A percentile compares a stretch with the other conserved stretches of the same genome.
These are phyloP conservation scores for Saturnispora kantuleensis DNA, from an alignment of 805 yeast genomes.

Conservation along the genomic window DNA sequence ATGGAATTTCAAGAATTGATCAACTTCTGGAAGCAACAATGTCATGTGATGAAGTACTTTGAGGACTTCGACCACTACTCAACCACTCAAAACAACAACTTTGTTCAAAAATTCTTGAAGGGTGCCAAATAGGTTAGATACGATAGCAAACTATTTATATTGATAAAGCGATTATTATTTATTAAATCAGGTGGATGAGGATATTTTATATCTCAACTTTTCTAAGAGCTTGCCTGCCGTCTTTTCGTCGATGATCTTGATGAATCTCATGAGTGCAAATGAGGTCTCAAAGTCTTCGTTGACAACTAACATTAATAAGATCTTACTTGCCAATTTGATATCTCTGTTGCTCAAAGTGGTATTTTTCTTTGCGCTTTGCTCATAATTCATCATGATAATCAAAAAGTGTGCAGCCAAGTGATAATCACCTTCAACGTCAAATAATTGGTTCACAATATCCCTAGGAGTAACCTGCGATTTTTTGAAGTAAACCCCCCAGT, in stretches of 20 bases:
- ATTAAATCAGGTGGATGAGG: background rate
- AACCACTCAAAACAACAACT: constrained; percentile 46
- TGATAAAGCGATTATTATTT: constrained; percentile 1
- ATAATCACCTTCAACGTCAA: constrained; percentile 29
- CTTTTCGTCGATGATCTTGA: constrained; percentile 36
- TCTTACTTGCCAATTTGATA: constrained; percentile 31
- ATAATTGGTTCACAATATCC: constrained; percentile 32
- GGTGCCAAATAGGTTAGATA: constrained; percentile 31
- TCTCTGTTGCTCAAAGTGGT: constrained; percentile 23
- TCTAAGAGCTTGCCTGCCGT: constrained; percentile 30
- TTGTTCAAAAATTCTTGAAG: constrained; percentile 65
- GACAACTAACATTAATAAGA: constrained; percentile 33
- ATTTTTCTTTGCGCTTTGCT: constrained; percentile 15
- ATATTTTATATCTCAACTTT: constrained; percentile 15
- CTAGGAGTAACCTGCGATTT: constrained; percentile 35
- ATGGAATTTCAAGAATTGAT: constrained; percentile 85
- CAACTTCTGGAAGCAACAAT: constrained; percentile 85
- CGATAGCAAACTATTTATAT: background rate
- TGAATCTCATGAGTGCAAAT: constrained; percentile 44
- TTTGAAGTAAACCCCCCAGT: constrained; percentile 40
- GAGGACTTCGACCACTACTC: constrained; percentile 53
- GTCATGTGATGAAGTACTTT: constrained; percentile 76
- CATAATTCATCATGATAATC: constrained; percentile 42
- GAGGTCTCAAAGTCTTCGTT: constrained; percentile 41
- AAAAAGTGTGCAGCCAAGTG: constrained; percentile 42